Percentiles rank a stretch among this genome's conserved stretches.
These are phyloP conservation scores for Thelephora terrestris DNA, from an alignment of 1,284 basidiomycete species.

Conservation along the genomic window DNA sequence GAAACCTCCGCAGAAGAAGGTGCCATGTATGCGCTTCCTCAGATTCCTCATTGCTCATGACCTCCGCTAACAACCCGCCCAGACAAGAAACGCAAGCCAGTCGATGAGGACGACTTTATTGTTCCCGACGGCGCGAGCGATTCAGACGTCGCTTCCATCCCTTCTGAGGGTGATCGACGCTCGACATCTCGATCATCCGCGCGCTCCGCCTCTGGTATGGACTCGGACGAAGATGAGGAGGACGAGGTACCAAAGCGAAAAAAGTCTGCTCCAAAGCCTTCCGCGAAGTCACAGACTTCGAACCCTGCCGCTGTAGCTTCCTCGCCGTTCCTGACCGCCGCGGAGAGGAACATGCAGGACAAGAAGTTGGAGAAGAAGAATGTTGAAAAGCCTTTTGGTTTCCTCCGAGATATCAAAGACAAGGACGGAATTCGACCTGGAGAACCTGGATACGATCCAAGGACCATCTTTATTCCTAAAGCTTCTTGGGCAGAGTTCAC, in stretches of 20 bases:
- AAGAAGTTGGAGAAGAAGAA: conserved; percentile 80
- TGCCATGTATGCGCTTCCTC: conserved; percentile 5
- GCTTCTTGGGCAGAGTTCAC: conserved; percentile 81
- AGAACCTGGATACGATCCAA: conserved; percentile 86
- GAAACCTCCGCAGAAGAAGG: conserved; percentile 42
- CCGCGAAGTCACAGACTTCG: conserved; percentile 19
- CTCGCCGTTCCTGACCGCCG: conserved; percentile 69
- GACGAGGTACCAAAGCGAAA: conserved; percentile 13
- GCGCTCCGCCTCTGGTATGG: conserved; percentile 27
- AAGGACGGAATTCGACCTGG: conserved; percentile 77
- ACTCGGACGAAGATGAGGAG: conserved; percentile 18
- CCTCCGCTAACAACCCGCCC: conserved; percentile 21
- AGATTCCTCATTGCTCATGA: neutral
- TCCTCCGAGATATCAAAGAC: conserved; percentile 71
- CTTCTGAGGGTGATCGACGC: conserved; percentile 5
- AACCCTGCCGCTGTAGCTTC: conserved; percentile 20
- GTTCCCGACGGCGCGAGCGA: conserved; percentile 43
- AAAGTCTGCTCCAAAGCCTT: conserved; percentile 21
- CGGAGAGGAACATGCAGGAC: conserved; percentile 68
- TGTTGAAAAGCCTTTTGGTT: conserved; percentile 74
- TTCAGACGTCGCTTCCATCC: conserved; percentile 14
- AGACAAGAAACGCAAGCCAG: neutral
- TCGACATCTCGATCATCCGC: conserved; percentile 34
- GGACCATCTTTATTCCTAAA: conserved; percentile 79
- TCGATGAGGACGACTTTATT: conserved; percentile 60